Base-by-base conservation (phyloP, 2,329 filamentous ascomycete species). In the Rhynchosporium agropyri region DNA sequence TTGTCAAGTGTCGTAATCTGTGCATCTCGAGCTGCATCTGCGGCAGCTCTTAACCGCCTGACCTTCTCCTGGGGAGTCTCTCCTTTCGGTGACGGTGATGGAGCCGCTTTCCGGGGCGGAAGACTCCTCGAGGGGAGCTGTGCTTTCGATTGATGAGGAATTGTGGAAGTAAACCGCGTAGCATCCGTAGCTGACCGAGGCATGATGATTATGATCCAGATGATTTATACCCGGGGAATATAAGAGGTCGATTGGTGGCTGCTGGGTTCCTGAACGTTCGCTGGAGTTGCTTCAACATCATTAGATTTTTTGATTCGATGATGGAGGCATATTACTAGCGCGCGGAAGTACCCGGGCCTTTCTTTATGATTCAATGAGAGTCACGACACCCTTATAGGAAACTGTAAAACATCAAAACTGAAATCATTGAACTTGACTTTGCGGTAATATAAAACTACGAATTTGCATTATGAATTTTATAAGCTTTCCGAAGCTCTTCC, bases 101-200 rank as follows among this genome's bases (percentile, higher is more conserved):
- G 67, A 2, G 68, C 70, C 7, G 67, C 60, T 45, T 57, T 67
- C 48, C 64, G 57, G 20, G 45, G 54, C 29, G 64, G 61, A 42
- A 57, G 29, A 12, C 58, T 60, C 58, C 64, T 69, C 6, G 61
- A 53, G 55, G 63, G 36, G 43, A 61, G 12, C 54, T 66, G 63
- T 40, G 75, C 72, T 59, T 76, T 71, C 33, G 77, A 75, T 61
- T 75, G 76, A 77, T 92, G 89, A 42, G 87, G 87, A 65, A 83
- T 85, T 20, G 86, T 89, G 31, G 86, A 79, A 15, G 88, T 90
- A 77, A 90, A 95, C 74, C 90, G 88, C 72, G 91, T 95, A 69
- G 91, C 90, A 76, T 93, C 90, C 71, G 85, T 85, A 75, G 90
- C 87, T 78, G 86, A 90, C 74, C 89, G 88, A 65, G 89, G 83